Conservation (phyloP, 1,284 basidiomycete genomes). For the Cutaneotrichosporon sp. region DNA sequence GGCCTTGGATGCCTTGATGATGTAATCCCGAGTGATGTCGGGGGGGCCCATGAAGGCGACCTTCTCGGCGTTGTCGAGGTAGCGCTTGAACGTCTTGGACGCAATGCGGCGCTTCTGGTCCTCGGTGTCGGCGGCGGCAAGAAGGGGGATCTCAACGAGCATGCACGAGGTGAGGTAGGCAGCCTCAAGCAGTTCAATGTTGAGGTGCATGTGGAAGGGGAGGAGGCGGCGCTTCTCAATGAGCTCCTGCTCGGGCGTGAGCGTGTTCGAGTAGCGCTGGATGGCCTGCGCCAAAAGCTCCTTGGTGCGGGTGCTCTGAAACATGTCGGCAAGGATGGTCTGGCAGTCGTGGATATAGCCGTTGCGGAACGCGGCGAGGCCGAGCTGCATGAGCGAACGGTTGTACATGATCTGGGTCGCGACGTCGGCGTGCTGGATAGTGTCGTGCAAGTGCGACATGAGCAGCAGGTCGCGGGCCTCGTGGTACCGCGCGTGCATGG, state of each 20-base stretch:
- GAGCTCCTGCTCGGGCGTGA: slow-evolving; percentile 94
- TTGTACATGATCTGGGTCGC: slow-evolving; percentile 98
- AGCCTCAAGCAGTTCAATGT: slow-evolving; percentile 94
- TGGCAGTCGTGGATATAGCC: slow-evolving; percentile 95
- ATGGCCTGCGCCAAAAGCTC: slow-evolving; percentile 96
- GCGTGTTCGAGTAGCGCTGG: slow-evolving; percentile 81
- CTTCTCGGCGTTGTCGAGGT: slow-evolving; percentile 95
- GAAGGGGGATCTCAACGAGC: slow-evolving; percentile 93
- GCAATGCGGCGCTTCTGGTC: slow-evolving; percentile 88
- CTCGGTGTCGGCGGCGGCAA: slow-evolving; percentile 91
- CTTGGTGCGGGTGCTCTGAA: slow-evolving; percentile 92
- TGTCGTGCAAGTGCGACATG: slow-evolving; percentile 98
- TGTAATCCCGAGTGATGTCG: slow-evolving; percentile 97
- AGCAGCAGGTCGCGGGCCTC: slow-evolving; percentile 96
- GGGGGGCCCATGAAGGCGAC: slow-evolving; percentile 98
- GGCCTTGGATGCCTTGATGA: slow-evolving; percentile 98
- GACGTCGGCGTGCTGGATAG: slow-evolving; percentile 91
- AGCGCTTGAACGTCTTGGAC: slow-evolving; percentile 90
- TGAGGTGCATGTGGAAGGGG: slow-evolving; percentile 99
- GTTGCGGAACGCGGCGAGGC: slow-evolving; percentile 91
- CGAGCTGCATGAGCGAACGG: slow-evolving; percentile 94
- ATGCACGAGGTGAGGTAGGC: slow-evolving; percentile 98
- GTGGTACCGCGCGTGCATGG: slow-evolving; percentile 94
- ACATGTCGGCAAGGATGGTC: slow-evolving; percentile 89
- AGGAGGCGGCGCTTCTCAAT: slow-evolving; percentile 92